phyloP scores from a whole-genome alignment of 257 asterid genomes.

The Leonotis leonurus region DNA sequence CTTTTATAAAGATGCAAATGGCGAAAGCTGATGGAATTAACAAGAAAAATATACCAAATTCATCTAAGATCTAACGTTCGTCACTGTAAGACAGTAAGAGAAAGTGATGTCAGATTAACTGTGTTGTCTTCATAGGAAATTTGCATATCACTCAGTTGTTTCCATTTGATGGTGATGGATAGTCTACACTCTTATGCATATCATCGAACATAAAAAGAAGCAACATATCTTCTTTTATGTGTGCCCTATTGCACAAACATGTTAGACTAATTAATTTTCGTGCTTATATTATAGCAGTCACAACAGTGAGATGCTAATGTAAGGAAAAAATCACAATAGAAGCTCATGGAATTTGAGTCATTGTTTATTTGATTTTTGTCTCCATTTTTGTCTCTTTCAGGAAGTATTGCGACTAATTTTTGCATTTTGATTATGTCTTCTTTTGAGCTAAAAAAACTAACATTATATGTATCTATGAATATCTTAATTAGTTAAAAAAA shows the following conservation, averaged over 20 bases:
- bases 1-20: no score
- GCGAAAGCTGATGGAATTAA: background rate
- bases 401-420: background rate
- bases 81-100: background rate
- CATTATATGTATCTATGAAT: background rate
- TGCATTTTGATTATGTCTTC: background rate
- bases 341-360: background rate
- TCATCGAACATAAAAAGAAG: background rate
- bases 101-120: background rate
- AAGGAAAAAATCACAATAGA: background rate
- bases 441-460: background rate
- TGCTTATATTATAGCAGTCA: background rate
- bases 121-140: background rate
- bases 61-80: no score
- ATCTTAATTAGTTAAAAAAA: slow-evolving; percentile 56
- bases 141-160: background rate
- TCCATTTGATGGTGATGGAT: background rate
- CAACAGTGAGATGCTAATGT: no score
- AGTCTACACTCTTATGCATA: background rate
- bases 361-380: background rate
- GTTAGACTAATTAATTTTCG: background rate
- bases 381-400: background rate
- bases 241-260: background rate
- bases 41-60: no score
- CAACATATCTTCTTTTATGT: background rate